Conservation (phyloP, 2,329 filamentous ascomycete genomes). For the Alternaria triticimaculans region DNA sequence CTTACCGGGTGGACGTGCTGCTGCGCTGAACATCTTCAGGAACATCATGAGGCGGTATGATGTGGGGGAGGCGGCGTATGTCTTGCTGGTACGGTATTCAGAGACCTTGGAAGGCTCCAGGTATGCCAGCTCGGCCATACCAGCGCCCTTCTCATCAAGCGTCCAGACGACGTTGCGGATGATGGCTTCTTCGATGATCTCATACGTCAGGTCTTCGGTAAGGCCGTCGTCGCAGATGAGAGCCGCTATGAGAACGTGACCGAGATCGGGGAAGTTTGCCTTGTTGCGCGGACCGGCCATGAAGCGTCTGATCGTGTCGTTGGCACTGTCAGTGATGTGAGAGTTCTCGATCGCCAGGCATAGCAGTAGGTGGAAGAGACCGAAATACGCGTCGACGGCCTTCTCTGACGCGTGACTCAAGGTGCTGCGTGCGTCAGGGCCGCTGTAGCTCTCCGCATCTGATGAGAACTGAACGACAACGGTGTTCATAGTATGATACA, state of each 20-base stretch:
- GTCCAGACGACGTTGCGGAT: conserved; percentile 61
- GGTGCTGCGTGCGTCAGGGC: conserved; percentile 44
- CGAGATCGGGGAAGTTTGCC: conserved; percentile 55
- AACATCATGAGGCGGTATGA: conserved; percentile 63
- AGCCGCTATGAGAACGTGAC: conserved; percentile 56
- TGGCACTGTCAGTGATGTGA: conserved; percentile 55
- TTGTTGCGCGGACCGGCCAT: conserved; percentile 52
- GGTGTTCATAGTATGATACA: conserved; percentile 60
- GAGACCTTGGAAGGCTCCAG: conserved; percentile 53
- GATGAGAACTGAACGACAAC: conserved; percentile 58
- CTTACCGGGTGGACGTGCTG: conserved; percentile 49
- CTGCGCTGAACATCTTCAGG: conserved; percentile 57
- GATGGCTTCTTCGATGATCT: conserved; percentile 58
- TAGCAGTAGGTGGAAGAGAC: conserved; percentile 59
- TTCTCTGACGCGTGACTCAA: conserved; percentile 60
- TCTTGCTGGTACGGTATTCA: conserved; percentile 56
- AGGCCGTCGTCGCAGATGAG: conserved; percentile 56
- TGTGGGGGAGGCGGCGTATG: conserved; percentile 55
- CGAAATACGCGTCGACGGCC: conserved; percentile 61
- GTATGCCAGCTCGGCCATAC: conserved; percentile 56
- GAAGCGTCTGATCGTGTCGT: conserved; percentile 51
- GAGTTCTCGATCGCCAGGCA: conserved; percentile 53
- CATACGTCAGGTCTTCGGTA: conserved; percentile 49
- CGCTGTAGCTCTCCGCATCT: conserved; percentile 23
- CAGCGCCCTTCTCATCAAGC: conserved; percentile 48